Evolutionary conservation across 2,329 filamentous ascomycete species (phyloP).

Genomic region (Dothideomycetes sp.): DNA sequence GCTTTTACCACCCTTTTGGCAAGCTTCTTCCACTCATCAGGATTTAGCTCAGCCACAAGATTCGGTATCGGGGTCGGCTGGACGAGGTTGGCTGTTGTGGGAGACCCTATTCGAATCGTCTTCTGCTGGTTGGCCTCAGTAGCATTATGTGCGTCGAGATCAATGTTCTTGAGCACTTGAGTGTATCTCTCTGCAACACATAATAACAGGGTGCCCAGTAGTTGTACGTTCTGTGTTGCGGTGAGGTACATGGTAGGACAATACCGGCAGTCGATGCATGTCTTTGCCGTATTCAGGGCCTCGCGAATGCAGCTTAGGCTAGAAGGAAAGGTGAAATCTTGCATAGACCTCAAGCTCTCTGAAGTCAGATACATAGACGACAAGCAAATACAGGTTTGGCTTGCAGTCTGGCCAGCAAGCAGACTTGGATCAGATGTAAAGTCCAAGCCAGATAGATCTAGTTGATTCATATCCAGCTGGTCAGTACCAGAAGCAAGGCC

Average conservation of each 20-base stretch:
- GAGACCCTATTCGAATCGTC: slow-evolving; percentile 34
- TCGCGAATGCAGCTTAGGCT: slow-evolving; percentile 33
- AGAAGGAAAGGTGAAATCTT: slow-evolving; percentile 33
- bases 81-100: too few relatives aligned
- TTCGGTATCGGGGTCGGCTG: too few relatives aligned
- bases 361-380: slow-evolving; percentile 38
- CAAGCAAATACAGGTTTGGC: slow-evolving; percentile 37
- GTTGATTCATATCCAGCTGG: background rate
- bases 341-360: slow-evolving; percentile 32
- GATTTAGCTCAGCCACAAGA: slow-evolving; percentile 32
- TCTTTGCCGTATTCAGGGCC: slow-evolving; percentile 32
- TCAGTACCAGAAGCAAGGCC: background rate
- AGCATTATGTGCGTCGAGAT: slow-evolving; percentile 30
- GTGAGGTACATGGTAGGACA: slow-evolving; percentile 36
- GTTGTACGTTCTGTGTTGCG: slow-evolving; percentile 37
- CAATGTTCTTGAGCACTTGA: slow-evolving; percentile 32
- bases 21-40: slow-evolving; percentile 35
- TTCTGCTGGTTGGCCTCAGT: slow-evolving; percentile 28
- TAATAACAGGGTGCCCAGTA: slow-evolving; percentile 34
- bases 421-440: background rate
- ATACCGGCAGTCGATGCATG: slow-evolving; percentile 32
- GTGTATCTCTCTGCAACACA: slow-evolving; percentile 34
- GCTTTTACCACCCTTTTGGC: slow-evolving; percentile 37
- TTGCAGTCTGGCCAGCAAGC: too few relatives aligned
- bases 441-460: background rate